Evolutionary conservation across 352 stramenopile species (phyloP), one percentile per base, ranked within the genome.

Genomic region (Globisporangium radiosum): DNA sequence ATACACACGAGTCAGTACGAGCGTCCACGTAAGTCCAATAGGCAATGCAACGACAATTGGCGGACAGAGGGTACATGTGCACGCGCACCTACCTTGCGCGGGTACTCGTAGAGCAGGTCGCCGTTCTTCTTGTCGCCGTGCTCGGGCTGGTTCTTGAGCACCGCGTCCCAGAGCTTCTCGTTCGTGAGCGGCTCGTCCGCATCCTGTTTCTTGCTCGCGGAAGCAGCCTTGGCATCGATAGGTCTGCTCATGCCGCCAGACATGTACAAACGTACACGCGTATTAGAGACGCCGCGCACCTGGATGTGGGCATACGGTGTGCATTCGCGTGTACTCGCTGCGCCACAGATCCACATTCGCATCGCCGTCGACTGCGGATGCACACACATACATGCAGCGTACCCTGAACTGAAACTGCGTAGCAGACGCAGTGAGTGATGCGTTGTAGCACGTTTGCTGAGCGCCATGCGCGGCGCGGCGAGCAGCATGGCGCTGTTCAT

Each of bases 71-170:
- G 9, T 25, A 13, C 39, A 47, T 15, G n/a, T 6, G 13, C 43
- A n/a, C 13, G 43, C 1, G 7, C 39, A 36, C 53, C 13, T 50
- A 88, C 85, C 77, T 94, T 94, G 69, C 76, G 85, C 45, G 78
- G 76, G 57, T 90, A 89, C 56, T 94, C 85, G 56, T 94, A 94
- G 15, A 94, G 71, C 62, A 94, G 52, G 48, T 94, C 85, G 47
- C 84, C 74, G 42, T 80, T 77, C 61, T 75, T 72, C 39, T 61
- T 55, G 43, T 85, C 73, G 19, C 66, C 57, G 36, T 85, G 67
- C 54, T 86, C 74, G 9, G 73, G 70, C 19, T 90, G 75, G 57
- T 79, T 74, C 33, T 69, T 57, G 36, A 90, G 67, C 47, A 91
- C 78, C 5, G 74, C 77, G 57, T 90, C 77, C 78, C 84, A 90